Evolutionary conservation across 2,329 filamentous ascomycete genomes (phyloP).

Genomic region (Colletotrichum cereale): DNA sequence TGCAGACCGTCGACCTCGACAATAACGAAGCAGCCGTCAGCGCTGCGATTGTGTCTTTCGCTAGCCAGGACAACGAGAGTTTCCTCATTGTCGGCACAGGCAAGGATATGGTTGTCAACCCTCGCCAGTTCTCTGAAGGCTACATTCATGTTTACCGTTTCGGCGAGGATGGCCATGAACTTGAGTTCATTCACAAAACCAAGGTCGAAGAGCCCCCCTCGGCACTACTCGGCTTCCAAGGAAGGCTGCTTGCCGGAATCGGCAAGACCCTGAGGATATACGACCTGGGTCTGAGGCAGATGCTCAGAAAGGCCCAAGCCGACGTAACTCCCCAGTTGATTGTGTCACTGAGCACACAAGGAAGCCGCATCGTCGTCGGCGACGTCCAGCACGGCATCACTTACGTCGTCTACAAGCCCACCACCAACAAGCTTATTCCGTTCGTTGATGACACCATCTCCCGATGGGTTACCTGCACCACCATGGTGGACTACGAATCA

Average conservation of each 20-base stretch:
- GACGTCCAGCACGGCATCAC: constrained; percentile 94
- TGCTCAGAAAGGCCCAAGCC: constrained; percentile 91
- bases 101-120: constrained; percentile 86
- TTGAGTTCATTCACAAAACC: constrained; percentile 97
- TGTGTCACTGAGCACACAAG: constrained; percentile 88
- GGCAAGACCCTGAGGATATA: constrained; percentile 88
- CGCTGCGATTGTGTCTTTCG: constrained; percentile 85
- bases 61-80: constrained; percentile 87
- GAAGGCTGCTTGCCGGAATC: constrained; percentile 86
- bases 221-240: constrained; percentile 94
- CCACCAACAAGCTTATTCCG: constrained; percentile 91
- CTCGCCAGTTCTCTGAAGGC: constrained; percentile 80
- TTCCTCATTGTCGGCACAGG: constrained; percentile 96
- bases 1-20: constrained; percentile 84
- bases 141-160: constrained; percentile 95
- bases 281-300: constrained; percentile 91
- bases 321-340: constrained; percentile 86
- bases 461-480: constrained; percentile 89
- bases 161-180: constrained; percentile 84
- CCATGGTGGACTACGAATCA: constrained; percentile 98
- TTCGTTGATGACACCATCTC: constrained; percentile 92
- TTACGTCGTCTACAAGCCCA: constrained; percentile 92
- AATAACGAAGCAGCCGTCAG: constrained; percentile 95
- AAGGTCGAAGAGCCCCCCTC: constrained; percentile 90
- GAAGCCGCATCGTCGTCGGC: constrained; percentile 89